Evolutionary conservation across 2,329 filamentous ascomycete species (phyloP), one percentile per base, ranked within the genome.

Genomic region (Sphaerulina populicola): DNA sequence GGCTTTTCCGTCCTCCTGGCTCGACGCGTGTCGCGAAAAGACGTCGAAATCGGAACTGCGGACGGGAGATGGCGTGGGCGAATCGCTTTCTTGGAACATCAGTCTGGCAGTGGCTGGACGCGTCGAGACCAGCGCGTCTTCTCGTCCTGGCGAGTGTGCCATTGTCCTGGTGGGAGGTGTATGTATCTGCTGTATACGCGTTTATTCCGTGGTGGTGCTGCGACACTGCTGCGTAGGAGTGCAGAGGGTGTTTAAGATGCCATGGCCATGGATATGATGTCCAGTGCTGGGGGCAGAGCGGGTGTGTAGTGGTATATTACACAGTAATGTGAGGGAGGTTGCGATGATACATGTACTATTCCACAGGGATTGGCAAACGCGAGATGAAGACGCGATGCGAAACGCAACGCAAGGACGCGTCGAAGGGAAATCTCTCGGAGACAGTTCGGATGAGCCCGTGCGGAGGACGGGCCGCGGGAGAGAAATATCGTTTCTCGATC

Each of bases 61-160:
- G 9, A 52, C 52, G 15, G 55, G 55, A 7, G 55, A 57, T 11
- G 50, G 48, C 40, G 52, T 44, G 11, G 52, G 52, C n/a, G 55
- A 57, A 29, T 51, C 38, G 38, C 57, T 55, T 11, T 50, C 50
- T 31, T 53, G 14, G 38, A 55, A 55, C 5, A 49, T 6, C 0
- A 14, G 37, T 31, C 39, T 30, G 8, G 46, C 36, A 6, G 36
- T 42, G 4, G 9, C 21, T 43, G 46, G 46, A 15, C 38, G 46
- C 31, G 39, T 49, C 46, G 46, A 29, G 14, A 36, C 21, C 43
- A 47, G 18, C 33, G 42, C 40, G 41, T 37, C 18, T 27, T 45
- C 43, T 43, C 33, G 39, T 12, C 23, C 40, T 23, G 48, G 52
- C 37, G 51, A 54, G 45, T 38, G 42, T 35, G 45, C 41, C 45